A percentile compares a stretch with the other conserved stretches of the same genome.
Conservation (phyloP, 83 land plant species). For the Larix sibirica region DNA sequence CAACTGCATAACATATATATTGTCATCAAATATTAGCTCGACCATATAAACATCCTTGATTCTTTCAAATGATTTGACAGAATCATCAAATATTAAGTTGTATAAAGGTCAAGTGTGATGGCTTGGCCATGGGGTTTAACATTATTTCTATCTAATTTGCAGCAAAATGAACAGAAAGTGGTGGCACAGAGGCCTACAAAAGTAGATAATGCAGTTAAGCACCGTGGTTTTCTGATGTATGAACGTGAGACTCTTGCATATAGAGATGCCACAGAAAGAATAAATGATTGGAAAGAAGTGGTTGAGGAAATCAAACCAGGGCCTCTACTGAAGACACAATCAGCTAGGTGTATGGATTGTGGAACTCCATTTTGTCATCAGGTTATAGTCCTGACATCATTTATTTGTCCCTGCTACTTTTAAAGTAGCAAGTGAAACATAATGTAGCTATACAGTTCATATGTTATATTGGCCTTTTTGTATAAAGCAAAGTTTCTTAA, state of each 20-base stretch:
- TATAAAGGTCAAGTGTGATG: no score
- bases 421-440: not conserved
- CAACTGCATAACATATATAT: not conserved
- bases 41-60: not conserved
- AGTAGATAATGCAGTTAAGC: slow-evolving; percentile 72
- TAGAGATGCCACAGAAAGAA: slow-evolving; percentile 67
- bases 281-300: slow-evolving; percentile 94
- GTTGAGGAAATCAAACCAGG: slow-evolving; percentile 64
- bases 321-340: slow-evolving; percentile 84
- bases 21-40: not conserved
- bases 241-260: slow-evolving; percentile 83
- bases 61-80: not conserved
- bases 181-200: slow-evolving; percentile 58
- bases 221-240: slow-evolving; percentile 88
- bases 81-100: no score
- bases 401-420: not conserved
- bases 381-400: slow-evolving; percentile 37
- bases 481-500: no score
- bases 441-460: no score
- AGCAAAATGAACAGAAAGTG: slow-evolving; percentile 21
- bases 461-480: no score
- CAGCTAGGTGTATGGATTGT: slow-evolving; percentile 99
- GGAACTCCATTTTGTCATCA: slow-evolving; percentile 99
- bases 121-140: no score
- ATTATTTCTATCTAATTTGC: slow-evolving; percentile 1